Evolutionary conservation across 495 filamentous ascomycete species (phyloP), one percentile per base, ranked within the genome.

Genomic region (Penicillium desertorum): DNA sequence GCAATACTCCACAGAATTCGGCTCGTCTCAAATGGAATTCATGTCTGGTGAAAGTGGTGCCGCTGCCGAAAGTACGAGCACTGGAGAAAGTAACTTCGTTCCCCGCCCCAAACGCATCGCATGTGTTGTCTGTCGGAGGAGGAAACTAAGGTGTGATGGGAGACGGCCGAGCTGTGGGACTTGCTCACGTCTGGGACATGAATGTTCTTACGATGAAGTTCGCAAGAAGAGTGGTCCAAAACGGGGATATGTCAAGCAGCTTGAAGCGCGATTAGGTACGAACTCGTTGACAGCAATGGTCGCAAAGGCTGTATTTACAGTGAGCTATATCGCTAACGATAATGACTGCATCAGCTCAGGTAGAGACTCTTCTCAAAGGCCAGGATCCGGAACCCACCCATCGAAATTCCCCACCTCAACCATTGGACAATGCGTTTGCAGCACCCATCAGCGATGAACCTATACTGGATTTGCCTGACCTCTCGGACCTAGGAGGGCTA

Each of bases 141-240:
- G 94, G 65, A 98, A 98, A 69, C 77, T 98, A 49, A 88, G 89
- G 72, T 89, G 87, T 62, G 87, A 89, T 68, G 81, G 84, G 19
- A 77, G 68, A 36, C 81, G 78, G 58, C 94, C 94, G 12, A 94
- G 88, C 64, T 99, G 94, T 71, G 91, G 88, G 64, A 99, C 93
- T 22, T 99, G 94, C 71, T 85, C 88, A 16, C 81, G 94, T 49
- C 75, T 99, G 52, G 86, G 89, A 37, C 94, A 99, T 75, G 86
- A 86, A 54, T 99, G 94, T 77, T 84, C 89, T 12, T 99, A 97
- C 66, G 94, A 98, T 74, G 94, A 99, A 75, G 87, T 92, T 49
- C 84, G 94, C 68, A 90, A 91, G 76, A 99, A 99, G 81, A 98
- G 94, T 71, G 94, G 94, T 9, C 94, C 94, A 4, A 99, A 98